Conservation (phyloP, 1,284 basidiomycete species). For the Singerocomus inundabilis region DNA sequence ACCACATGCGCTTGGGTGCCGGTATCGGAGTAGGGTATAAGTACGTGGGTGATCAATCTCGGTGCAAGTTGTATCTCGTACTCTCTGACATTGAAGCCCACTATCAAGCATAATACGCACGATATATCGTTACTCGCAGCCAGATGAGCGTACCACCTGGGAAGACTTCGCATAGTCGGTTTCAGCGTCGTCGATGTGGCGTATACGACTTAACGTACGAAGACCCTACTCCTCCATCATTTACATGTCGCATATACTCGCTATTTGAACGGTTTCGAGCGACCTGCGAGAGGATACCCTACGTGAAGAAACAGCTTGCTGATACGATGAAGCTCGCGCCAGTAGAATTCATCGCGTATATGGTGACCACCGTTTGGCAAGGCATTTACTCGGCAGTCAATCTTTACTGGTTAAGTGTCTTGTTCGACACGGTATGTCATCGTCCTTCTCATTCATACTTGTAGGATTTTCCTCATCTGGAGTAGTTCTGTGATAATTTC, state of each 20-base stretch:
- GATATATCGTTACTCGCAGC: not conserved
- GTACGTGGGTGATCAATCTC: conserved; percentile 3
- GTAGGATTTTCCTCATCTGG: not conserved
- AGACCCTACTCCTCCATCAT: conserved; percentile 1
- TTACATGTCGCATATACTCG: not conserved
- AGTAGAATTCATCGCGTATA: conserved; percentile 24
- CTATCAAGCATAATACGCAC: not conserved
- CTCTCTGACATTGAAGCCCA: not conserved
- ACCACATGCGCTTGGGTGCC: not conserved
- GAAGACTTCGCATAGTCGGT: conserved; percentile 1
- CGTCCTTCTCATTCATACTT: not conserved
- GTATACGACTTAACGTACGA: conserved; percentile 27
- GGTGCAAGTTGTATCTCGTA: not conserved
- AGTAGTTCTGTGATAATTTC: conserved; percentile 15
- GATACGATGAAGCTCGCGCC: conserved; percentile 36
- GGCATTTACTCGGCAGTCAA: conserved; percentile 30
- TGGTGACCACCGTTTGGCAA: conserved; percentile 30
- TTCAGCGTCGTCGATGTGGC: conserved; percentile 16
- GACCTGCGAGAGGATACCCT: conserved; percentile 1
- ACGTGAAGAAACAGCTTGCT: conserved; percentile 18
- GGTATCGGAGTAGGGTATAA: conserved; percentile 19
- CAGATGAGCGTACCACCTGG: not conserved
- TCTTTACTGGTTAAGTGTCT: conserved; percentile 22
- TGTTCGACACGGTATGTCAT: conserved; percentile 23
- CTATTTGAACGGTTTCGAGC: conserved; percentile 1